Evolutionary conservation across 164 flowering plant genomes (phyloP), one percentile per base, ranked within the genome.

Genomic region (Vitis labrusca): DNA sequence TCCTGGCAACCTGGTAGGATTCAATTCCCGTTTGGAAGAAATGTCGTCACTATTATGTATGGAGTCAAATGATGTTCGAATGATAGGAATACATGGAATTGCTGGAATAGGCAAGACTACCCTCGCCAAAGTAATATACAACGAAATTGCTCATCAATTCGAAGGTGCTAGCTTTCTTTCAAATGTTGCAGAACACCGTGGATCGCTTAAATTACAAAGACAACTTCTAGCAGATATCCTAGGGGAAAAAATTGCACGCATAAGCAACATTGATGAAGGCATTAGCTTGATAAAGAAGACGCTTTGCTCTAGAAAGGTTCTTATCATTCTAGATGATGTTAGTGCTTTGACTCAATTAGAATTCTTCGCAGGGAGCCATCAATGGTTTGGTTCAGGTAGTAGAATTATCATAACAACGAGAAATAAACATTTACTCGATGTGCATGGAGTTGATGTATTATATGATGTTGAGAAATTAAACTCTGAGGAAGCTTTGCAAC

Each of bases 91-190:
- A 23, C 29, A 56, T n/a, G 74, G 64, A 8, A 50, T 71, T 61
- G 74, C 69, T 9, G 74, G 74, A 19, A 64, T 71, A 3, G 74
- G 74, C 10, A 71, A 71, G 58, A 63, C 74, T 10, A 71, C 64
- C n/a, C 27, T 71, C 7, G 63, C 74, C 59, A 58, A 50, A 13
- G 62, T 19, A 12, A 52, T 60, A 15, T 71, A 56, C 37, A 71
- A 65, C 54, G 17, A 65, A 10, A 27, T 57, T 32, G 5, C 9
- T 11, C 2, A 0, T n/a, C 13, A 5, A 32, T 71, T 71, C 27
- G 59, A 72, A 48, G 14, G 44, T 50, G 5, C n/a, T 19, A 58
- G 69, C 65, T 72, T 72, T 44, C 69, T 72, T 14, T 50, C 9
- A 10, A 19, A 65, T n/a, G 16, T 71, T 1, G 12, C 62, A 19